Base-by-base conservation (phyloP, 2,329 filamentous ascomycete genomes). In the Fonsecaea nubica region DNA sequence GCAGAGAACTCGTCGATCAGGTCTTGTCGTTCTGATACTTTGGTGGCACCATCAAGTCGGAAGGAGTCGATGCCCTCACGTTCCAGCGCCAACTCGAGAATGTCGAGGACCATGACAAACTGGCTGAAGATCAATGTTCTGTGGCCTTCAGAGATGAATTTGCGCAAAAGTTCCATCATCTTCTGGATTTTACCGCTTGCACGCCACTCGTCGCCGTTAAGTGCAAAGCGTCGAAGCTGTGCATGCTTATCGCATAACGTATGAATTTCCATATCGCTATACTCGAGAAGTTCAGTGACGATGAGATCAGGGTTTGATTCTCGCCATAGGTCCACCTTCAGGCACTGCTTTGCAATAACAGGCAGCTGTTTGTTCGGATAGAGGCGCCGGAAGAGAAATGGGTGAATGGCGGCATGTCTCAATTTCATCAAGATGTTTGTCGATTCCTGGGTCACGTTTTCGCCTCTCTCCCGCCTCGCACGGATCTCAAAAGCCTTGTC, bases 91-190 rank as follows among this genome's bases (percentile, higher is more conserved):
- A 92, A 88, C 70, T 93, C 90, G 0, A 99, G 84, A 63, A 99
- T 93, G 77, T 97, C 91, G 78, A 98, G 90, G 62, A 97, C 90
- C 71, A 92, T 90, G 6, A 92, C 92, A 77, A 98, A 99, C 73
- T 97, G 93, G 54, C 91, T 96, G 80, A 99, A 99, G 30, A 99
- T 88, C 2, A 99, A 85, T 0, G 92, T 89, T 3, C 94, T 89
- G 76, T 97, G 93, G 3, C 93, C 94, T 60, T 92, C 93, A 66
- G 85, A 81, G 71, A 89, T 89, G 79, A 92, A 97, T 13, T 84
- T 79, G 10, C 84, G 81, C 0, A 99, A 84, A 12, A 99, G 84
- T 72, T 91, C 85, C 32, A 92, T 83, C 32, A 98, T 86, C 71
- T 91, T 90, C 70, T 88, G 81, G n/a, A 98, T 89, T 77, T 99